Base-by-base conservation (phyloP, 2,329 filamentous ascomycete genomes). In the Claviceps paspali region DNA sequence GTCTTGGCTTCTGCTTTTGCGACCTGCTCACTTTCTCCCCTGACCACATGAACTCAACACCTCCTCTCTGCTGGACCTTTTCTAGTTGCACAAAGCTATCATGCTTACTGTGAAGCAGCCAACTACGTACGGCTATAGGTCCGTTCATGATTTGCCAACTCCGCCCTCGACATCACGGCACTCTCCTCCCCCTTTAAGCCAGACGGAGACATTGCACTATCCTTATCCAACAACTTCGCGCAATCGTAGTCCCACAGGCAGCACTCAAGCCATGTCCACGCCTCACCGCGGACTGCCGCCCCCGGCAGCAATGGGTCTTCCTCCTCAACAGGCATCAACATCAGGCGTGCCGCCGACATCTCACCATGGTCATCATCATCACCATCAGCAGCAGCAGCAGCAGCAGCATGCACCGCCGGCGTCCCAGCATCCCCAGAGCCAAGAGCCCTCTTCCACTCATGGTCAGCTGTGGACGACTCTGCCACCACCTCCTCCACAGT, bases 251-350 rank as follows among this genome's bases (percentile, higher is more conserved):
- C 61, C 67, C 41, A 56, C 61, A 43, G 56, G 57, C 49, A 24
- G 27, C 35, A 36, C 11, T 22, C 64, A 69, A 61, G 62, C 61
- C 56, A 83, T 83, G 79, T 77, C 78, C 52, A 72, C 69, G 52
- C 70, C 76, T 57, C 77, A 79, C 58, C 73, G 78, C 59, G 74
- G 73, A 49, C 62, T 83, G 63, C 79, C 79, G 54, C 72, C 73
- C 40, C 76, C 79, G 59, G 70, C 73, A 50, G 71, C 72, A 54
- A 73, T 80, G 70, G 67, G 70, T 49, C 59, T 79, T 46, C 64
- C 73, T 43, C 67, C 59, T 34, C 63, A 66, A 45, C 57, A 56
- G 37, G 59, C 60, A 46, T 53, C 52, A 15, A 36, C 48, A 14
- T 38, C 48, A 18, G 47, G 47, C 36, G 48, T 47, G 34, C 47